Base-by-base conservation (phyloP, 768 basidiomycete species). In the Peribolospora baueri region DNA sequence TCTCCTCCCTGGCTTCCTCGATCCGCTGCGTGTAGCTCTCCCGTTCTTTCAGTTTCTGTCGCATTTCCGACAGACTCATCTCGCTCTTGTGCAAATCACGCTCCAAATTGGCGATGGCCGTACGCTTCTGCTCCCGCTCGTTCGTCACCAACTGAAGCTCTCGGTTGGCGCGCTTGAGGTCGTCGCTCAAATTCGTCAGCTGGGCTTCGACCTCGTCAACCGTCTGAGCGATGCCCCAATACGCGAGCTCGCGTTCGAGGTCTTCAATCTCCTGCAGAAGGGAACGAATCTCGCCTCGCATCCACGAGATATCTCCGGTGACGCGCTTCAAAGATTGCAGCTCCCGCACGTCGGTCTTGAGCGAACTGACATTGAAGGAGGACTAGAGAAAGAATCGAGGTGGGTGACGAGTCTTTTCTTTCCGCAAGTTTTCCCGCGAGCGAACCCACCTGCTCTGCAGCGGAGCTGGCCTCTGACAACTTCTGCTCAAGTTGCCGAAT, bases 181-280 rank as follows among this genome's bases (percentile, higher is more conserved):
- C 72, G 11, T 68, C 69, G 1, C 73, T 71, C 36, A 90, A 65
- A 2, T 69, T 67, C 54, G 81, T 77, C 5, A 93, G 70, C 63
- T 93, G 80, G 37, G 61, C 68, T 65, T 95, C 82, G 11, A 95
- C 80, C 50, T 90, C 87, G 49, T 86, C 83, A 0, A 76, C 75
- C 1, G 88, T 87, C 67, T 78, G 84, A 10, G 76, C 74, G 42
- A 80, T 81, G 2, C 88, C 90, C 2, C 78, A 78, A 5, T 74
- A 68, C 14, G 73, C 69, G 11, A 98, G 73, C 50, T 82, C 77
- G 50, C 69, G 69, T 66, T 93, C 84, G 48, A 87, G 69, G 50
- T 71, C 69, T 7, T 65, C 58, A 48, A 81, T 75, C 45, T 87
- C 84, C 46, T 73, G 69, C 53, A 73, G 71, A 13, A 85, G 72